Base-by-base conservation (phyloP, 148 eudicot species). In the Polygonum maritimum region DNA sequence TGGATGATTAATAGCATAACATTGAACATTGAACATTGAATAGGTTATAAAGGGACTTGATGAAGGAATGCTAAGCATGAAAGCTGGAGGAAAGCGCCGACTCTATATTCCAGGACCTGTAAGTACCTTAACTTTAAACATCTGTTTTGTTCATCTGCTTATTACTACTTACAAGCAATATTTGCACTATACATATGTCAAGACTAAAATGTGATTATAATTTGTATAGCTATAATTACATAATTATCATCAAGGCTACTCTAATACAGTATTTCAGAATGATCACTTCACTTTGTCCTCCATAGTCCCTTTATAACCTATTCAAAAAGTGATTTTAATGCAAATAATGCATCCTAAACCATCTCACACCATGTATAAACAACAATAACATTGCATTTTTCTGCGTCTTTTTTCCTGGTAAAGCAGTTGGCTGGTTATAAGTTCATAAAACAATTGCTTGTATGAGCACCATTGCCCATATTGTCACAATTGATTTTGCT, bases 21-120 rank as follows among this genome's bases (percentile, higher is more conserved):
- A 51, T 63, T 19, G 63, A 85, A 45, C 39, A 51, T 63, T 19
- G 63, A 85, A 76, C 73, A 79, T 33, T 13, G 73, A 75, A 76
- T 80, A 95, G 99, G 99, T 95, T 18, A 82, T 95, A 75, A 95
- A 95, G 83, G 99, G 99, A 81, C 92, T 95, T 48, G 99, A 95
- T 80, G 99, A 95, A 88, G 99, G 99, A 69, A 75, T 95, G 47
- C 87, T 95, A 47, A 87, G 85, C 84, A 95, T 95, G 99, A 92
- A 92, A 85, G 86, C 81, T 78, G 98, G 99, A 80, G 99, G 99
- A 38, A 88, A 87, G 84, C 91, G 98, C 7, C 86, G 99, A 71
- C 89, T 95, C 65, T 95, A 88, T 83, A 88, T 95, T 80, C 99
- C 99, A 0, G 99, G 99, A 84, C 60, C 98, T 38, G 99, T 95